Evolutionary conservation across 2,329 filamentous ascomycete genomes (phyloP).

Genomic region (Paecilomyces sp.): DNA sequence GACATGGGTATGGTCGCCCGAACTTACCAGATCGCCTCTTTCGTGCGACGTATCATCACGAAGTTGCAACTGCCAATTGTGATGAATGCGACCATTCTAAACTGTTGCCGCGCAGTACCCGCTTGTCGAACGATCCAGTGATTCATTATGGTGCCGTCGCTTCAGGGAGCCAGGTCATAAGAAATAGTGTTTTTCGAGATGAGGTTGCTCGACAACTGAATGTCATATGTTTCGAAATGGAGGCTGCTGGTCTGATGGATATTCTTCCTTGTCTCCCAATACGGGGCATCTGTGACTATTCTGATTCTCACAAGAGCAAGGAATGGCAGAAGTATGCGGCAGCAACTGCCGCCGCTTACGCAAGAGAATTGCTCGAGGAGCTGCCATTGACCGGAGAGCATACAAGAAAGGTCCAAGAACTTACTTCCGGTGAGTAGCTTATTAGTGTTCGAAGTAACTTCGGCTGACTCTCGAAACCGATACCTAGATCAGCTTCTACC

Average conservation of each 20-base stretch:
- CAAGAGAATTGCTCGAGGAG: conserved; percentile 15
- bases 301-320: conserved; percentile 32
- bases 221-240: conserved; percentile 22
- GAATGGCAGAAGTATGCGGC: conserved; percentile 29
- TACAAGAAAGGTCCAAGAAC: too few species aligned
- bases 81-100: background rate
- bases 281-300: conserved; percentile 35
- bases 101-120: background rate
- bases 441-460: too few species aligned
- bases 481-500: too few species aligned
- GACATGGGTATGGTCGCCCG: too few species aligned
- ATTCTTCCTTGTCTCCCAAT: conserved; percentile 31
- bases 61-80: too few species aligned
- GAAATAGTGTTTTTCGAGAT: conserved; percentile 6
- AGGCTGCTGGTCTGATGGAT: conserved; percentile 20
- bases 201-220: conserved; percentile 4
- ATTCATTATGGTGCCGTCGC: conserved; percentile 12
- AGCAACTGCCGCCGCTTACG: conserved; percentile 20
- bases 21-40: too few species aligned
- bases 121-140: background rate
- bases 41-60: too few species aligned
- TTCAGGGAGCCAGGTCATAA: conserved; percentile 11
- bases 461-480: too few species aligned
- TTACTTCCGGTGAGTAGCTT: too few species aligned
- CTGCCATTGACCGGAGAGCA: too few species aligned